Conservation (phyloP, 140 eudicot genomes). For the Oenanthe javanica region DNA sequence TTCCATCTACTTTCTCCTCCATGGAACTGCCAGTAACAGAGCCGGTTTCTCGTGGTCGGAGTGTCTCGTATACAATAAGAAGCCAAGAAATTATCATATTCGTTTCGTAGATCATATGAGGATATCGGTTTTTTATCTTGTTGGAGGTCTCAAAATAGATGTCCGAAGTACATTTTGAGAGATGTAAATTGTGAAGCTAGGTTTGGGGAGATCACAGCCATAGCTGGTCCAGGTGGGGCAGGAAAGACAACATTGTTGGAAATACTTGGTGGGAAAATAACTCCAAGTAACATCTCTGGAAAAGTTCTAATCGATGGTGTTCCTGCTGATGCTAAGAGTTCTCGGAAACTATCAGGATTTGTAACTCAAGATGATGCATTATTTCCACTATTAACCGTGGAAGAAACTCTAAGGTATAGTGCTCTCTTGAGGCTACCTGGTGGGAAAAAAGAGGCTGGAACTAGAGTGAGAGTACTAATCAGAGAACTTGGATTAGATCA, state of each 20-base stretch:
- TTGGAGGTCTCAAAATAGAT: conserved; percentile 24
- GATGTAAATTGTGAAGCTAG: conserved; percentile 75
- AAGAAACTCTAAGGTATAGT: conserved; percentile 76
- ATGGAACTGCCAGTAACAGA: conserved; percentile 68
- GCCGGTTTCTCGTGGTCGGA: conserved; percentile 33
- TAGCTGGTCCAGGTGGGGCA: conserved; percentile 96
- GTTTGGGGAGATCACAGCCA: conserved; percentile 72
- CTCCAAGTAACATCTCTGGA: conserved; percentile 46
- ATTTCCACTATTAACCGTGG: conserved; percentile 78
- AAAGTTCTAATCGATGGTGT: conserved; percentile 51
- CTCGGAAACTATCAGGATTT: conserved; percentile 58
- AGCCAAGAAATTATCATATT: conserved; percentile 59
- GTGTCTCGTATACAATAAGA: conserved; percentile 40
- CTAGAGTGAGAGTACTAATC: conserved; percentile 43
- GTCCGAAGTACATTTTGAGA: conserved; percentile 47
- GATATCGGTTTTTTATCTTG: conserved; percentile 22
- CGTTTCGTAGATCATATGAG: conserved; percentile 25
- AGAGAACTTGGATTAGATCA: conserved; percentile 65
- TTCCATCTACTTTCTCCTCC: conserved; percentile 13
- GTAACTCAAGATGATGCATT: conserved; percentile 82
- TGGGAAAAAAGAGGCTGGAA: conserved; percentile 35
- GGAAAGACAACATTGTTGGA: conserved; percentile 84
- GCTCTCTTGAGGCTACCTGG: conserved; percentile 68
- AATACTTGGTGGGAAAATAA: conserved; percentile 54
- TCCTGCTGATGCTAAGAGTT: conserved; percentile 35